Base-by-base conservation (phyloP, 108 stramenopile genomes). In the Asterionellopsis glacialis region DNA sequence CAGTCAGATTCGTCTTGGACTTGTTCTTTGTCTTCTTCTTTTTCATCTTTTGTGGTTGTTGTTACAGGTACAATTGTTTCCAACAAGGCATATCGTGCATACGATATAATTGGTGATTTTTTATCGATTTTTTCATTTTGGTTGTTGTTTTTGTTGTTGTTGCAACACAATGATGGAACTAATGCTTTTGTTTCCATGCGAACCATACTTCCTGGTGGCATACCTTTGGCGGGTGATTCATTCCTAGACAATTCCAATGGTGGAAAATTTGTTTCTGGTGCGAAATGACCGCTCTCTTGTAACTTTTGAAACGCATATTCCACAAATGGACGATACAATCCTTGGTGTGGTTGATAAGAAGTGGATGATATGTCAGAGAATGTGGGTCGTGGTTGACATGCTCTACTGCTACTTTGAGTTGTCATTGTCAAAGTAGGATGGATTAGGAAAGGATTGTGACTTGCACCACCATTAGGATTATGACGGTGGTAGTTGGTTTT, bases 71-170 rank as follows among this genome's bases (percentile, higher is more conserved):
- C 49, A 2, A 84, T 57, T 0, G 89, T 87, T 71, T 90, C 89
- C 57, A 90, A 48, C 40, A 90, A 60, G 9, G 85, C 85, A 38
- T 75, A 73, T 16, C 89, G 59, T 22, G 76, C 78, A 24, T 83
- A 68, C 1, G 47, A 16, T 48, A 48, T 9, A 16, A 21, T 5
- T 9, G 2, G 16, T 48, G 47, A 7, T 19, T 16, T 48, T 2
- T 48, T 9, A 33, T 33, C 33, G 7, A 7, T 7, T 2, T 33
- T 7, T 2, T 33, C 5, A 33, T 5, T 33, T 47, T 69, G 55
- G 0, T 73, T 48, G 6, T 33, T 14, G n/a, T n/a, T n/a, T n/a
- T n/a, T n/a, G n/a, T n/a, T n/a, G n/a, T n/a, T n/a, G n/a, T n/a
- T n/a, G n/a, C n/a, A n/a, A n/a, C n/a, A n/a, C 13, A n/a, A 9